Percentiles rank a stretch among this genome's conserved stretches.
These are phyloP conservation scores for Cyberlindnera mississippiensis DNA, from an alignment of 805 yeast species.

Conservation along the genomic window DNA sequence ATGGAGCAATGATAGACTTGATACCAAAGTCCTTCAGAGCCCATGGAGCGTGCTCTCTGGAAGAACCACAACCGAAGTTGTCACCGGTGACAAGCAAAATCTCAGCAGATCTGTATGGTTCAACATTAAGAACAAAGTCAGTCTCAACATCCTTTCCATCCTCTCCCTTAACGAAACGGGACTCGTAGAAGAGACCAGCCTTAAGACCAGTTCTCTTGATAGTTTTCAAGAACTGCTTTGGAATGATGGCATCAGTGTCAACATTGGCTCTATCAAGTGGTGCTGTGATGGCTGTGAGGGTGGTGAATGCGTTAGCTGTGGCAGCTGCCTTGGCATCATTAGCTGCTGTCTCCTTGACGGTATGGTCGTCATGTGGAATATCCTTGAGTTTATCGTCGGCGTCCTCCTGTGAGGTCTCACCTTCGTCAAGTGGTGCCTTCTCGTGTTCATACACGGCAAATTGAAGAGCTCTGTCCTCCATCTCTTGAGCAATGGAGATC, in stretches of 20 bases:
- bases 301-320: slow-evolving; percentile 69
- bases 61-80: slow-evolving; percentile 98
- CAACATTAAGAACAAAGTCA: slow-evolving; percentile 86
- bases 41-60: slow-evolving; percentile 99
- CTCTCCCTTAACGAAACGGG: slow-evolving; percentile 67
- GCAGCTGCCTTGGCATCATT: slow-evolving; percentile 33
- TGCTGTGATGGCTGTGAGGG: slow-evolving; percentile 84
- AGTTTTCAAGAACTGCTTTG: slow-evolving; percentile 96
- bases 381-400: slow-evolving; percentile 56
- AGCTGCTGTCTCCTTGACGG: slow-evolving; percentile 33
- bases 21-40: slow-evolving; percentile 97
- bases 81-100: slow-evolving; percentile 91
- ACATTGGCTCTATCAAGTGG: slow-evolving; percentile 93
- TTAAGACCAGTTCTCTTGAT: slow-evolving; percentile 94
- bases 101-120: slow-evolving; percentile 75
- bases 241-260: slow-evolving; percentile 98
- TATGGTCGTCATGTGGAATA: slow-evolving; percentile 52
- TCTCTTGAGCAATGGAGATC: slow-evolving; percentile 41
- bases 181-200: slow-evolving; percentile 86
- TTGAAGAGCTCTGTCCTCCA: slow-evolving; percentile 57
- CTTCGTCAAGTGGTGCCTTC: slow-evolving; percentile 54
- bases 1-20: slow-evolving; percentile 92
- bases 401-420: slow-evolving; percentile 46
- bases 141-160: slow-evolving; percentile 74
- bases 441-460: slow-evolving; percentile 70